Evolutionary conservation across 768 basidiomycete species (phyloP).

Genomic region (Termitomyces sp.): DNA sequence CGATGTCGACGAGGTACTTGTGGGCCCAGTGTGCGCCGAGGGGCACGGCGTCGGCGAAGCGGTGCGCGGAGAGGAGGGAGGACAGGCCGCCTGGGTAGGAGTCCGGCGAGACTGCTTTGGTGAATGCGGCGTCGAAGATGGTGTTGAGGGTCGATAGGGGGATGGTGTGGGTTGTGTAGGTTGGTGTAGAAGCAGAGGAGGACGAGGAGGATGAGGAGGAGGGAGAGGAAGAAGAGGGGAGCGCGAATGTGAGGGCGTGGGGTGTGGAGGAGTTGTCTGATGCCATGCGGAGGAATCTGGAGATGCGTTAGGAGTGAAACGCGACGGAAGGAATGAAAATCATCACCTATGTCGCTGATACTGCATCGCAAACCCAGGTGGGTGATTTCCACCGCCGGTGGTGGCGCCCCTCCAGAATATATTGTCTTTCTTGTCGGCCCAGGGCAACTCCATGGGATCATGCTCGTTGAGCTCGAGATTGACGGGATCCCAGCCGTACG

Average conservation of each 20-base stretch:
- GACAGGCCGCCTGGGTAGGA: slow-evolving; percentile 73
- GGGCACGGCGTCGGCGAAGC: slow-evolving; percentile 71
- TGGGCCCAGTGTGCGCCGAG: slow-evolving; percentile 88
- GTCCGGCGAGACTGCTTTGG: slow-evolving; percentile 62
- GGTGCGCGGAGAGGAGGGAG: slow-evolving; percentile 56
- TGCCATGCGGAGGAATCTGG: slow-evolving; percentile 69
- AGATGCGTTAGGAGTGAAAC: no score
- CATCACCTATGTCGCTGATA: slow-evolving; percentile 82
- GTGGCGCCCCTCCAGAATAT: slow-evolving; percentile 97
- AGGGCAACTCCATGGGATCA: slow-evolving; percentile 83
- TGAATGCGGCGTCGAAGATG: slow-evolving; percentile 86
- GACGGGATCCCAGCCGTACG: slow-evolving; percentile 86
- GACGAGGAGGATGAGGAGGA: no score
- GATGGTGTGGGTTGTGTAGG: slow-evolving; percentile 57
- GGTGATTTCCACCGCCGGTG: slow-evolving; percentile 88
- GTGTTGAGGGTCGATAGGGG: slow-evolving; percentile 58
- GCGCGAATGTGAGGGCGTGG: slow-evolving; percentile 63
- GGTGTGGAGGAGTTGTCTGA: slow-evolving; percentile 48
- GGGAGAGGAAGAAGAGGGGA: slow-evolving; percentile 51
- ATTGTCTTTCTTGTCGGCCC: slow-evolving; percentile 83
- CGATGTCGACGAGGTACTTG: slow-evolving; percentile 89
- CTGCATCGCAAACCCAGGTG: slow-evolving; percentile 72
- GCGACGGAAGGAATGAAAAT: no score
- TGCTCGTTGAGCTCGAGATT: slow-evolving; percentile 67
- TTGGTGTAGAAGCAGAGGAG: slow-evolving; percentile 14